Conservation (phyloP, 2,329 filamentous ascomycete genomes). For the Huntiella bhutanensis region DNA sequence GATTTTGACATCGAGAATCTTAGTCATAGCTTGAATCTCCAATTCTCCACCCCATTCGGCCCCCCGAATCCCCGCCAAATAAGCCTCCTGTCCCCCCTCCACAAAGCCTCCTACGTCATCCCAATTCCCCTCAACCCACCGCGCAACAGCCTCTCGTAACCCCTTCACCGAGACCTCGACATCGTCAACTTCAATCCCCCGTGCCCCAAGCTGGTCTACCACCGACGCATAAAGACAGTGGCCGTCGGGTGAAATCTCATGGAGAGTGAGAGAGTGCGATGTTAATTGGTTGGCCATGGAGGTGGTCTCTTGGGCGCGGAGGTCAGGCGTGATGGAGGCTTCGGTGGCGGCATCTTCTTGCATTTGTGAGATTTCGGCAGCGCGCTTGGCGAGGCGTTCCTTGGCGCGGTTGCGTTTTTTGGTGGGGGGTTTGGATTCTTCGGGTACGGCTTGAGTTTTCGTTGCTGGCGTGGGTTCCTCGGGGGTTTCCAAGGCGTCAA, state of each 20-base stretch:
- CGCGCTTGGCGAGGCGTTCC: conserved; percentile 72
- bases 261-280: conserved; percentile 46
- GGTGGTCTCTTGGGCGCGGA: conserved; percentile 48
- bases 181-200: background rate
- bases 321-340: conserved; percentile 54
- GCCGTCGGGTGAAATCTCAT: conserved; percentile 72
- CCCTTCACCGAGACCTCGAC: conserved; percentile 10
- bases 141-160: conserved; percentile 53
- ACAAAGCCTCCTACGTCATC: conserved; percentile 78
- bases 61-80: conserved; percentile 58
- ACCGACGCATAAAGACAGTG: conserved; percentile 90
- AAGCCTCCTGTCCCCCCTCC: conserved; percentile 57
- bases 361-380: conserved; percentile 47
- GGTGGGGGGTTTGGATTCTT: conserved; percentile 14
- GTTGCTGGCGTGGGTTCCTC: conserved; percentile 12
- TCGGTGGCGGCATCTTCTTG: conserved; percentile 49
- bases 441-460: no score
- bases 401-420: conserved; percentile 85
- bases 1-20: conserved; percentile 15
- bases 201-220: conserved; percentile 50
- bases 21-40: conserved; percentile 70
- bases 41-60: conserved; percentile 94
- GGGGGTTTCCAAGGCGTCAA: conserved; percentile 9
- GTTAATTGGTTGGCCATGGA: conserved; percentile 52
- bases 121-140: conserved; percentile 53